Evolutionary conservation across 352 stramenopile species (phyloP), one percentile per base, ranked within the genome.

Genomic region (Phytophthora citrophthora): DNA sequence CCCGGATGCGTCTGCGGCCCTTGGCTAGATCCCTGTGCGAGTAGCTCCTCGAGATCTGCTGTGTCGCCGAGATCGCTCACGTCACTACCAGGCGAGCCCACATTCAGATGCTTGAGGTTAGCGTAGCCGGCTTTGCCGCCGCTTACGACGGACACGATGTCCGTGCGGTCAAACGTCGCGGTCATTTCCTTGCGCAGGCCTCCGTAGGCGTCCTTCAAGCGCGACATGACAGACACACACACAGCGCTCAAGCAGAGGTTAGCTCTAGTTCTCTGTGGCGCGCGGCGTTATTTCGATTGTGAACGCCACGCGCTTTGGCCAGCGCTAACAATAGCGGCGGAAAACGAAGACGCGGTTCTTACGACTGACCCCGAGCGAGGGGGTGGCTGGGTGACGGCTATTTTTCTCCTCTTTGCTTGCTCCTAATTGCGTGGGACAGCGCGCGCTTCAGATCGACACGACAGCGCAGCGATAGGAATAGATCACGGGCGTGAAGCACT

Each of bases 41-140:
- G 76, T 26, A 94, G 65, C 68, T 94, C 85, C 47, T 94, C 85
- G 18, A 94, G 72, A 55, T 94, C 85, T 27, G 79, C 83, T 5
- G 83, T 89, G 70, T 94, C 85, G 55, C 89, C 85, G 54, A 92
- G 56, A 43, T 94, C 85, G 56, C 85, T 92, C n/a, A 84, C 71
- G 63, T 92, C 85, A 61, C 79, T 90, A 34, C 77, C 78, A 5
- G 83, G 83, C n/a, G 83, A 92, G 45, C 85, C 85, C 26, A 90
- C 71, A 45, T 94, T 90, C 27, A 94, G 67, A 49, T 94, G 85
- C 61, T 92, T 91, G 45, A 94, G 80, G 55, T 94, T 94, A 5
- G 85, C 85, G 52, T 94, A 94, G 20, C 83, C 85, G 13, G 85
- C 81, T 66, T 91, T 91, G 61, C 77, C 79, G 38, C 82, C 75